phyloP scores from a whole-genome alignment of 495 filamentous ascomycete species.

The Podospora conica region DNA sequence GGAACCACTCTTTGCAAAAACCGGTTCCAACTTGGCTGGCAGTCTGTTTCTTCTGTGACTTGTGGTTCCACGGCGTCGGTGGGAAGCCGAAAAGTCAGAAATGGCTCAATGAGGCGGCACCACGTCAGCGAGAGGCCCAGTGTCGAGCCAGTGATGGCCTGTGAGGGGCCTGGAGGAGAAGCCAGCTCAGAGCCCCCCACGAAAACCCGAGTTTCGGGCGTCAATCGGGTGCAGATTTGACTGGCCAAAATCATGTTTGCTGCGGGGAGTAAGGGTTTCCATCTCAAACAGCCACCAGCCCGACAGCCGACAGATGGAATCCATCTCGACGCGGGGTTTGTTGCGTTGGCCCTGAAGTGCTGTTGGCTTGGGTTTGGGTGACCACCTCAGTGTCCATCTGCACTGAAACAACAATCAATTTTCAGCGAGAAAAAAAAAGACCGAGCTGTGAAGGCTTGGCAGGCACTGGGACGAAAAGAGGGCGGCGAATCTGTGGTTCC shows the following conservation, averaged over 20 bases:
- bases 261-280: background rate
- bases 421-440: too few relatives aligned
- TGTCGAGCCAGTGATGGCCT: background rate
- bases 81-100: background rate
- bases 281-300: background rate
- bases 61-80: background rate
- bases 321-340: background rate
- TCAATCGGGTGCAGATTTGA: background rate
- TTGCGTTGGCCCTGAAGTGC: background rate
- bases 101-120: background rate
- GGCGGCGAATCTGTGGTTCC: background rate
- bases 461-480: background rate
- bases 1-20: background rate
- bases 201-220: background rate
- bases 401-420: background rate
- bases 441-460: background rate
- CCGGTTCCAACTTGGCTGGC: background rate
- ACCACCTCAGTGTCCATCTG: too few relatives aligned
- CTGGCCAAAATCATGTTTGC: background rate
- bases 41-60: background rate
- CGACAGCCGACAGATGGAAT: background rate
- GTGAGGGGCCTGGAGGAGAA: background rate
- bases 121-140: background rate
- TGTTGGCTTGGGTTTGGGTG: background rate
- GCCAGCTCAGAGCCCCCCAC: background rate